These are phyloP conservation scores for Myxozyma geophila DNA, from an alignment of 805 yeast genomes.

Conservation along the genomic window DNA sequence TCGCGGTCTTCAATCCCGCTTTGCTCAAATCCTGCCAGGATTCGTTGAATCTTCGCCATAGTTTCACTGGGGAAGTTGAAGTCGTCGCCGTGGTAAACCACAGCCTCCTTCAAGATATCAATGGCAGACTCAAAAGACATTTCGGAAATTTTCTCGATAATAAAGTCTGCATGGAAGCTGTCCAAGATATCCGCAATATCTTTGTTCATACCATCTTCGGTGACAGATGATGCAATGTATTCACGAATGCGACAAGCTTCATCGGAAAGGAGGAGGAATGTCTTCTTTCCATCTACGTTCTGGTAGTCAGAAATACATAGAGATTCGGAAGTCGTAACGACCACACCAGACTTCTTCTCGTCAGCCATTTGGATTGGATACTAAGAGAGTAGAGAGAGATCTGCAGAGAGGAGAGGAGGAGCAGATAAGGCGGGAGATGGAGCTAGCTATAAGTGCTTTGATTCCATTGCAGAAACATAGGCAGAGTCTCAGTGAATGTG, in stretches of 20 bases:
- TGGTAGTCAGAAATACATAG: not conserved
- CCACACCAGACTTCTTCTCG: constrained; percentile 6
- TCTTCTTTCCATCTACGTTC: not conserved
- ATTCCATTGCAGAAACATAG: no score
- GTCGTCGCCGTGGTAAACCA: constrained; percentile 18
- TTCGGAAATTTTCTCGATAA: constrained; percentile 15
- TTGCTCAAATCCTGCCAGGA: constrained; percentile 6
- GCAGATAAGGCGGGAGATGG: not conserved
- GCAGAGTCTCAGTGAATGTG: no score
- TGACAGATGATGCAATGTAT: constrained; percentile 3
- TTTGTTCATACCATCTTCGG: not conserved
- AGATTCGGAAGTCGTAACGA: constrained; percentile 1
- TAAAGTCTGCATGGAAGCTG: constrained; percentile 8
- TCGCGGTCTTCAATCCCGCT: constrained; percentile 9
- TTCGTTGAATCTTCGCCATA: constrained; percentile 9
- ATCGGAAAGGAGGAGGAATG: not conserved
- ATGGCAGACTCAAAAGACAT: constrained; percentile 47
- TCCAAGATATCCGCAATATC: constrained; percentile 11
- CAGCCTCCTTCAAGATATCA: constrained; percentile 29
- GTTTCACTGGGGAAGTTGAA: constrained; percentile 23
- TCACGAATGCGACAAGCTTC: constrained; percentile 3
- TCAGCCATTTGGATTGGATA: constrained; percentile 1
- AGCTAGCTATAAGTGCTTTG: no score
- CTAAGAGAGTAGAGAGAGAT: not conserved
- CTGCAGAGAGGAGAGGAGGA: not conserved